Evolutionary conservation across 768 basidiomycete genomes (phyloP).

Genomic region (Lactarius hengduanensis): DNA sequence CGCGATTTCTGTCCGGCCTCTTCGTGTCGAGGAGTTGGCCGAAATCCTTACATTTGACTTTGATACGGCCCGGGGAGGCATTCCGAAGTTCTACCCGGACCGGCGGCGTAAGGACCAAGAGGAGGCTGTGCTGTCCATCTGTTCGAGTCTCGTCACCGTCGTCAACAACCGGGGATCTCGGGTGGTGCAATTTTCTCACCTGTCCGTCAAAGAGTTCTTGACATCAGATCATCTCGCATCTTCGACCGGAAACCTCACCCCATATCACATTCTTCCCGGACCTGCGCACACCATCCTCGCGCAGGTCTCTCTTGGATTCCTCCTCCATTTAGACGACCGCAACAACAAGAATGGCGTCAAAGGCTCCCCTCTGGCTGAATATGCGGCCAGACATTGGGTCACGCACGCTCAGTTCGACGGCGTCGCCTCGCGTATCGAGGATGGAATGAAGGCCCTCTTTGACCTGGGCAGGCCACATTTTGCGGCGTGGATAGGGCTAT

Average conservation of each 20-base stretch:
- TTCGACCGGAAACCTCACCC: not conserved
- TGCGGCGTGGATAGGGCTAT: not conserved
- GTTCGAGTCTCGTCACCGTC: slow-evolving; percentile 11
- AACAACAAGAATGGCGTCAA: not conserved
- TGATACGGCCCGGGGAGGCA: not conserved
- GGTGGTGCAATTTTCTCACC: slow-evolving; percentile 18
- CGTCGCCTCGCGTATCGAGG: not conserved
- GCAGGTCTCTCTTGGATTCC: not conserved
- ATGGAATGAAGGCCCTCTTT: not conserved
- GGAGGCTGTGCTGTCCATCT: slow-evolving; percentile 5
- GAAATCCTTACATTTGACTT: slow-evolving; percentile 20
- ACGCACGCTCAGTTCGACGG: not conserved
- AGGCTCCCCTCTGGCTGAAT: not conserved
- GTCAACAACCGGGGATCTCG: not conserved
- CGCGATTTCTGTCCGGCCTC: not conserved
- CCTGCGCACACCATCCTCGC: not conserved
- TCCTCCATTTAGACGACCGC: not conserved
- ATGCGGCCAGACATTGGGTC: slow-evolving; percentile 3
- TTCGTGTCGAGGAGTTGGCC: not conserved
- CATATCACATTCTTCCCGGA: not conserved
- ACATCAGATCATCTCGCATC: slow-evolving; percentile 1
- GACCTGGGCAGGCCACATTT: not conserved
- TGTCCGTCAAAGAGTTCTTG: slow-evolving; percentile 16
- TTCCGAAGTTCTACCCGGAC: slow-evolving; percentile 6
- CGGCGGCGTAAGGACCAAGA: slow-evolving; percentile 8